Base-by-base conservation (phyloP, 2,329 filamentous ascomycete genomes). In the Alternaria arborescens region DNA sequence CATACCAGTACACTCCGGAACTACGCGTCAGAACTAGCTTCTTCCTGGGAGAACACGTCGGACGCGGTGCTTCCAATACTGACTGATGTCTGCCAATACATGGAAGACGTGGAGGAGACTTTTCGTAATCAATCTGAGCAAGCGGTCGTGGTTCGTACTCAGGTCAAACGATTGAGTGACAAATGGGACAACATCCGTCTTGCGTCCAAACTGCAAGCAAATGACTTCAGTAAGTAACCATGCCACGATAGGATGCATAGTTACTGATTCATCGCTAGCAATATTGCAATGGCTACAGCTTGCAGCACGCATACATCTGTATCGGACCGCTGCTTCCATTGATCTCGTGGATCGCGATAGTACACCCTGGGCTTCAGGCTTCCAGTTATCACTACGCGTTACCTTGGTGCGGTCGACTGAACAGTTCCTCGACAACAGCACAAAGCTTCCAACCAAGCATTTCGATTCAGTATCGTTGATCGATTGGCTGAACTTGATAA, bases 61-160 rank as follows among this genome's bases (percentile, higher is more conserved):
- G 75, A 78, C 30, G 58, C 68, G 3, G 65, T 75, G 36, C 63
- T 78, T 11, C 73, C 73, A 6, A 66, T 71, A 3, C 60, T 78
- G 16, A 61, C 77, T 20, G 71, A 77, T 38, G 71, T 69, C 5
- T 77, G 75, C 46, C 73, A 75, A 38, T 77, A 74, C 26, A 72
- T 75, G 64, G 75, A 78, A 61, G 75, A 78, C 42, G 68, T 77
- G 6, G 71, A 77, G 26, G 75, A 77, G 54, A 77, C 75, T 4
- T 75, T 78, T 24, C 52, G 64, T 7, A 63, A 61, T 42, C 67
- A 66, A n/a, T 63, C 66, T 26, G 71, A 73, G 51, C 72, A 73
- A 44, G 73, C 71, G 10, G 60, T 75, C 26, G 68, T 76, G 24
- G 72, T 67, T 8, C 73, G 69, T 50, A 70, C 72, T 28, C 75